Conservation (phyloP, 306 rosid species). For the cucumber (Cucumis sativus) region DNA sequence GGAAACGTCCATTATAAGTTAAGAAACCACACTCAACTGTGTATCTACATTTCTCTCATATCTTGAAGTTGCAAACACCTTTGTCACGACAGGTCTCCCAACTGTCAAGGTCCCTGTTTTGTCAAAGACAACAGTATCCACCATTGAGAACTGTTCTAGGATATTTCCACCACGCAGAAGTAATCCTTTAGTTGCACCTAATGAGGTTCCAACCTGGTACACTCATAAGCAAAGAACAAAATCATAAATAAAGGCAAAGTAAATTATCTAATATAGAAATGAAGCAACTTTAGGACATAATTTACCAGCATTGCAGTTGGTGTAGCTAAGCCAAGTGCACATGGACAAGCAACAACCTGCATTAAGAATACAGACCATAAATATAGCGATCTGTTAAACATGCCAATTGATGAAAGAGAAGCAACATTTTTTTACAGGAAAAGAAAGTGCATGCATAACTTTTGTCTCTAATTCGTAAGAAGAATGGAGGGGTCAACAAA, state of each 20-base stretch:
- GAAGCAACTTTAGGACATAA: slow-evolving; percentile 12
- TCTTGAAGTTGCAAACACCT: slow-evolving; percentile 44
- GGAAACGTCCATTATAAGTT: background rate
- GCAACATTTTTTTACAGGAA: background rate
- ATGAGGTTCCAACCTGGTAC: slow-evolving; percentile 86
- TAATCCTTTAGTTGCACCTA: slow-evolving; percentile 85
- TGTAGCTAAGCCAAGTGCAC: slow-evolving; percentile 98
- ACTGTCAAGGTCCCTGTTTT: slow-evolving; percentile 95
- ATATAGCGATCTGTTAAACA: background rate
- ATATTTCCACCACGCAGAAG: slow-evolving; percentile 91
- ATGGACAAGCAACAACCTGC: slow-evolving; percentile 98
- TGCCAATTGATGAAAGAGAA: slow-evolving; percentile 5
- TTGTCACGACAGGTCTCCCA: slow-evolving; percentile 86
- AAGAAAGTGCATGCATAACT: no score
- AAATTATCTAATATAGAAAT: background rate
- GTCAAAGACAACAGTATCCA: slow-evolving; percentile 72
- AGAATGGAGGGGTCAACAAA: background rate
- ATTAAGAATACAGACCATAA: slow-evolving; percentile 4
- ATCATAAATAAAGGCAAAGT: background rate
- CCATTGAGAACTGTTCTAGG: slow-evolving; percentile 87
- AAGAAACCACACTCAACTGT: slow-evolving; percentile 27
- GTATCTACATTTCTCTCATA: slow-evolving; percentile 24
- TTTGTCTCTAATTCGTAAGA: background rate
- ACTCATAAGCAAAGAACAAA: background rate
- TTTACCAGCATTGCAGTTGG: slow-evolving; percentile 96